These are phyloP conservation scores for Diospyros lotus DNA, from an alignment of 148 eudicot genomes.

Conservation along the genomic window DNA sequence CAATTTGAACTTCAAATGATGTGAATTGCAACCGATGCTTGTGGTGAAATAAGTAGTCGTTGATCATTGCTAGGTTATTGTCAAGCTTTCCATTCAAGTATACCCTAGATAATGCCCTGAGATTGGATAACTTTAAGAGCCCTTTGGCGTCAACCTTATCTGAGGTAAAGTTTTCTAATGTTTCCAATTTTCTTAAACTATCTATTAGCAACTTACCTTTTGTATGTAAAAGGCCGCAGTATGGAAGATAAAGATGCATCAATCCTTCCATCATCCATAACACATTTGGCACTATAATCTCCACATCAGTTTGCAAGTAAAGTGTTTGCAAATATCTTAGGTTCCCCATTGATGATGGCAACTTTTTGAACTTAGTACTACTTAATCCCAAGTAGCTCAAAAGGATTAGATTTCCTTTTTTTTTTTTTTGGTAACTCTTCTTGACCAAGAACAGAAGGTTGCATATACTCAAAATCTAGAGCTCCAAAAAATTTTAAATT, in stretches of 20 bases:
- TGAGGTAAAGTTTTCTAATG: conserved; percentile 11
- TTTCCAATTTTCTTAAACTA: conserved; percentile 15
- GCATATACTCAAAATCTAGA: neutral
- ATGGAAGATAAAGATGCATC: conserved; percentile 17
- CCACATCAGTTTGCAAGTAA: neutral
- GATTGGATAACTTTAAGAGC: neutral
- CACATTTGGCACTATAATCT: neutral
- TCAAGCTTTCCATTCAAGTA: neutral
- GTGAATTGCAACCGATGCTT: neutral
- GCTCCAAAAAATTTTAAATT: neutral
- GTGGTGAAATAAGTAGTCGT: neutral
- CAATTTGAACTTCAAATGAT: neutral
- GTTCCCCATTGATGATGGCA: conserved; percentile 3
- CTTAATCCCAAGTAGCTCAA: conserved; percentile 16
- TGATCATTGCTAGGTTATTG: neutral
- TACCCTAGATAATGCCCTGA: neutral
- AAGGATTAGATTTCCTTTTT: neutral
- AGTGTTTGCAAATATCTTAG: conserved; percentile 17
- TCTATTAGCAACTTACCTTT: neutral
- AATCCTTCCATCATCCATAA: conserved; percentile 16
- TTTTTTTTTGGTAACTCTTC: neutral
- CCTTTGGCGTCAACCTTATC: neutral
- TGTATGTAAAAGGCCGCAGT: neutral
- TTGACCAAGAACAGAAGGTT: neutral
- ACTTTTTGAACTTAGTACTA: neutral